Evolutionary conservation across 2,329 filamentous ascomycete species (phyloP).

Genomic region (Colletotrichum tofieldiae): DNA sequence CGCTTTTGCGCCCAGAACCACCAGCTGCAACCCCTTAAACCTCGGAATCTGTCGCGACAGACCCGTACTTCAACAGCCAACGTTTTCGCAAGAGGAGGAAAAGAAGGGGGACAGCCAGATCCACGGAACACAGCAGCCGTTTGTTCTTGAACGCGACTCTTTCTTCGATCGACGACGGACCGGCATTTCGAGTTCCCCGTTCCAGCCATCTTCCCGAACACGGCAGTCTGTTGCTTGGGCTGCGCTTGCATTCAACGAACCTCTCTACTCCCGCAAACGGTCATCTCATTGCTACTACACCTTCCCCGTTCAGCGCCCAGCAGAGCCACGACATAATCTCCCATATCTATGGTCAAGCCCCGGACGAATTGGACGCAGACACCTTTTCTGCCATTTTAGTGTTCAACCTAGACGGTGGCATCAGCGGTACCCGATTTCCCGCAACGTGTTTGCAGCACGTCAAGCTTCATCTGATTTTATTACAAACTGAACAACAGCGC

Average conservation of each 20-base stretch:
- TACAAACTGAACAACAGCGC: slow-evolving; percentile 18
- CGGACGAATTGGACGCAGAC: not conserved
- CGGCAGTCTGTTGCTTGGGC: slow-evolving; percentile 29
- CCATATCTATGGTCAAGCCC: slow-evolving; percentile 33
- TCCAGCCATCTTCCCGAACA: slow-evolving; percentile 32
- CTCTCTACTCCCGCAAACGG: slow-evolving; percentile 37
- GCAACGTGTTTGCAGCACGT: slow-evolving; percentile 13
- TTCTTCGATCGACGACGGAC: slow-evolving; percentile 16
- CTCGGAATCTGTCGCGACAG: slow-evolving; percentile 24
- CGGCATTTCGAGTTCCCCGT: slow-evolving; percentile 16
- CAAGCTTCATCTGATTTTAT: slow-evolving; percentile 22
- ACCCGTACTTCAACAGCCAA: slow-evolving; percentile 12
- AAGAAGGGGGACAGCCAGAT: slow-evolving; percentile 26
- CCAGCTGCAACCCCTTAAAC: slow-evolving; percentile 40
- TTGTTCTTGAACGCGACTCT: slow-evolving; percentile 9
- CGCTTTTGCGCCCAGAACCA: slow-evolving; percentile 12
- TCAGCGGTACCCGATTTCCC: slow-evolving; percentile 4
- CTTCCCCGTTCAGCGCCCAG: slow-evolving; percentile 27
- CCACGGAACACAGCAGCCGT: slow-evolving; percentile 15
- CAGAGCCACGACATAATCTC: slow-evolving; percentile 24
- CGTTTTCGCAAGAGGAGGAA: slow-evolving; percentile 27
- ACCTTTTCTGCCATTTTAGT: not conserved
- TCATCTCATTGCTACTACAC: slow-evolving; percentile 3
- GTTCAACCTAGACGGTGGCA: slow-evolving; percentile 2
- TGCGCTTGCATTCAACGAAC: slow-evolving; percentile 34